Base-by-base conservation (phyloP, 306 rosid genomes). In the Cicer judaicum region DNA sequence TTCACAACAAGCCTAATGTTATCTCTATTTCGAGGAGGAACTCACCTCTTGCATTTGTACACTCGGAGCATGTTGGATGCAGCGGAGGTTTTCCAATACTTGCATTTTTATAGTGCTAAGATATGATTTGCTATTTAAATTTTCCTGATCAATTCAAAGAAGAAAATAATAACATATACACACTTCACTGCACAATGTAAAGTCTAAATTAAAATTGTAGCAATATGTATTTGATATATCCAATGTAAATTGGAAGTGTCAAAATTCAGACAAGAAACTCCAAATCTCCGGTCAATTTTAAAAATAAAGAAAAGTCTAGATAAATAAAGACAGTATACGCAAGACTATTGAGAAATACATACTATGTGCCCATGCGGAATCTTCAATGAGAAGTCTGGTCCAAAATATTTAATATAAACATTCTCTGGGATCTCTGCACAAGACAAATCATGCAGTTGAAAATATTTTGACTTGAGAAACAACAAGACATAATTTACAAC, bases 1-100 rank as follows among this genome's bases (percentile, higher is more conserved):
- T 14, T 73, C 72, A 24, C 34, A 14, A 41, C 64, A 50, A 55
- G 50, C 55, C 56, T 0, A 38, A 15, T 44, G 68, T 16, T 18
- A 64, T 40, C 49, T 53, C 59, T 54, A 52, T 53, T 62, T 54
- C 64, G 50, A 74, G 60, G 57, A 77, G 42, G 54, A 68, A 64
- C 88, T 87, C 80, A 94, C 98, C 96, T 94, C 98, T 68, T 94
- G 98, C 98, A 94, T 83, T 75, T 94, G 98, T 44, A 94, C 98
- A 76, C 95, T 86, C 2, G 97, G 98, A 70, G 98, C 98, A 63
- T 94, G 97, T 80, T 94, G 97, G 67, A 94, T 91, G 85, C 80
- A 78, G 38, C 97, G 97, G 10, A 94, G 97, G 85, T 91, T 94
- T 84, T 94, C 98, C 79, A 91, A 41, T 70, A 94, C 97, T 82